Percentiles rank a stretch among this genome's conserved stretches.
Conservation (phyloP, 306 rosid species). For the Styphnolobium japonicum region DNA sequence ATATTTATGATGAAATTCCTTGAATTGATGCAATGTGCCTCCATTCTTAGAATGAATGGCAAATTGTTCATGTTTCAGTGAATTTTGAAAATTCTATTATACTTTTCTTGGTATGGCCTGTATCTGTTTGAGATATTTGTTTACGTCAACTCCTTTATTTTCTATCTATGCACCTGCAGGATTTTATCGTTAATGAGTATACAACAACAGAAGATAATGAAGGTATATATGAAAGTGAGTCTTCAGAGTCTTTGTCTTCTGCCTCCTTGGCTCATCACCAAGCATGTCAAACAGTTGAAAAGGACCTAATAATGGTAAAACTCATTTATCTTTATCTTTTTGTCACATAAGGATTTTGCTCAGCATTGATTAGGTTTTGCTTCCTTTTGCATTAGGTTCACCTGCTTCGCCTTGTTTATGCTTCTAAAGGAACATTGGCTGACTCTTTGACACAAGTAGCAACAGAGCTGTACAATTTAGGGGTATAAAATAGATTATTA, state of each 20-base stretch:
- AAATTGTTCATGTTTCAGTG: constrained; percentile 23
- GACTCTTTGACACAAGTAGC: constrained; percentile 71
- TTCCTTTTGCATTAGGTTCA: constrained; percentile 64
- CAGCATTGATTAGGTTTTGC: constrained; percentile 2
- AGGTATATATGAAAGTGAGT: constrained; percentile 39
- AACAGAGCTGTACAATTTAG: constrained; percentile 64
- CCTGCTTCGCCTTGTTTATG: constrained; percentile 78
- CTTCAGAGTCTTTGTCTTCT: constrained; percentile 52
- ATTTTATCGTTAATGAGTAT: constrained; percentile 35
- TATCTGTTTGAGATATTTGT: constrained; percentile 14
- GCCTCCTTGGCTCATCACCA: constrained; percentile 48
- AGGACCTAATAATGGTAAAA: constrained; percentile 77
- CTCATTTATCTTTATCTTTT: constrained; percentile 12
- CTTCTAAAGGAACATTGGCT: constrained; percentile 60
- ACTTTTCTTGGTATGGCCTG: background rate
- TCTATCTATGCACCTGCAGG: constrained; percentile 39
- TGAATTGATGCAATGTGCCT: constrained; percentile 12
- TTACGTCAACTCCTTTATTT: constrained; percentile 18
- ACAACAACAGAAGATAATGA: constrained; percentile 42
- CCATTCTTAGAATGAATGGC: background rate
- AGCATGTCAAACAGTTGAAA: constrained; percentile 54
- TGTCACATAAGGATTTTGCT: constrained; percentile 1
- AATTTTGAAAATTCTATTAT: background rate
- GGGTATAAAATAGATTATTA: constrained; percentile 48
- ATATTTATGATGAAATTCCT: constrained; percentile 3